These are phyloP conservation scores for Diaporthe vaccinii DNA, from an alignment of 2,329 filamentous ascomycete species.

Conservation along the genomic window DNA sequence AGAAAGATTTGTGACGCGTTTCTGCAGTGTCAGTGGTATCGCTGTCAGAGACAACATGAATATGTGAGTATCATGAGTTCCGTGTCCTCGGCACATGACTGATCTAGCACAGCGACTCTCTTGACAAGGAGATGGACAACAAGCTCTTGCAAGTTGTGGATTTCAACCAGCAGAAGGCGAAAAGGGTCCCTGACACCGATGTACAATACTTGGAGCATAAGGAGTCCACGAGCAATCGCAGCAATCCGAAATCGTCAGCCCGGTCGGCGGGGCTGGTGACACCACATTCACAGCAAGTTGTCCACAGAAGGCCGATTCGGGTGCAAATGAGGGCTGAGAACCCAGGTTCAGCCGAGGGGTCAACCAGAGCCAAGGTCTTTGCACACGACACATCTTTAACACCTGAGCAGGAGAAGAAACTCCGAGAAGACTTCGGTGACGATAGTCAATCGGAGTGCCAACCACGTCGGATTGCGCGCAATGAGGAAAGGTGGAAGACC, in stretches of 20 bases:
- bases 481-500: neutral
- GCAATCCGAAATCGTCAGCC: neutral
- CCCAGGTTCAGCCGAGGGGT: neutral
- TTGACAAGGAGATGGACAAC: neutral
- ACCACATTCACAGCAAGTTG: neutral
- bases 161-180: neutral
- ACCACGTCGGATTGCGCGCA: neutral
- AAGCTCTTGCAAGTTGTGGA: neutral
- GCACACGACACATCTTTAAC: conserved; percentile 3
- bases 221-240: neutral
- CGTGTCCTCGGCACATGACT: neutral
- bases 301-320: conserved; percentile 2
- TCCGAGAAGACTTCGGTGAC: conserved; percentile 23
- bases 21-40: neutral
- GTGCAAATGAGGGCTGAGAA: conserved; percentile 31
- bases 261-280: neutral
- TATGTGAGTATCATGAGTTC: conserved; percentile 20
- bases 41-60: neutral
- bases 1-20: neutral
- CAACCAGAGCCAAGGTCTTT: neutral
- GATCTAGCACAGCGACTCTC: neutral
- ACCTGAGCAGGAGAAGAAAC: conserved; percentile 3
- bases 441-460: conserved; percentile 7
- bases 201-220: conserved; percentile 16
- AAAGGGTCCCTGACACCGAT: neutral